A percentile compares a stretch with the other conserved stretches of the same genome.
These are phyloP conservation scores for Fistulifera solaris DNA, from an alignment of 108 stramenopile species.

Conservation along the genomic window DNA sequence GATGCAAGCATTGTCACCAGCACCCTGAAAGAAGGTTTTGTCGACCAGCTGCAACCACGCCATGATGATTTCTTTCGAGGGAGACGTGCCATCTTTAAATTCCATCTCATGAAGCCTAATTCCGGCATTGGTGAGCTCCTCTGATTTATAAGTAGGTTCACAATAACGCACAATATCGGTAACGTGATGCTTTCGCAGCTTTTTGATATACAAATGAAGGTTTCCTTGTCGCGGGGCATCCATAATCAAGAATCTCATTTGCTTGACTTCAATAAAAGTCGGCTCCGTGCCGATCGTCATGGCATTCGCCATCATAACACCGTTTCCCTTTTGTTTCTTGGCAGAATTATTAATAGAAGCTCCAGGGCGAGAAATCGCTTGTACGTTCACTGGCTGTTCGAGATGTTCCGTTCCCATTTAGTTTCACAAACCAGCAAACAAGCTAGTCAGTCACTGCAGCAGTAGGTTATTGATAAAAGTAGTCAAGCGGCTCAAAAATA, in stretches of 20 bases:
- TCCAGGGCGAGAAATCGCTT: not conserved
- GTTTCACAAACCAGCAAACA: not conserved
- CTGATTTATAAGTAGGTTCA: conserved; percentile 82
- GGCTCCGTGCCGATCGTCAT: conserved; percentile 51
- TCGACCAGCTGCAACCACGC: conserved; percentile 84
- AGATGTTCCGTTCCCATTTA: not conserved
- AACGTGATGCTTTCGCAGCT: conserved; percentile 86
- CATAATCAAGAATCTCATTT: conserved; percentile 93
- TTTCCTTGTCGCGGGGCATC: conserved; percentile 94
- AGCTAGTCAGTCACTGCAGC: not conserved
- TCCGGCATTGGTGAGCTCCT: conserved; percentile 74
- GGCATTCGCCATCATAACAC: not conserved
- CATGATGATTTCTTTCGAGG: conserved; percentile 74
- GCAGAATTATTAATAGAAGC: not conserved
- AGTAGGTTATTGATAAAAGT: not conserved
- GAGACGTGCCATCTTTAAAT: conserved; percentile 88
- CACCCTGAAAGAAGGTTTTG: conserved; percentile 49
- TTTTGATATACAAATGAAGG: conserved; percentile 87
- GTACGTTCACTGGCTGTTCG: not conserved
- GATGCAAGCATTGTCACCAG: conserved; percentile 23
- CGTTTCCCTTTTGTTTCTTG: not conserved
- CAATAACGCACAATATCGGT: conserved; percentile 89
- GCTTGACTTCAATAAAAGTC: conserved; percentile 34
- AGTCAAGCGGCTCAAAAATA: not conserved
- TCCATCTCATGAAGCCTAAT: conserved; percentile 90